These are phyloP conservation scores for Lactarius akahatsu DNA, from an alignment of 768 basidiomycete genomes.

Conservation along the genomic window DNA sequence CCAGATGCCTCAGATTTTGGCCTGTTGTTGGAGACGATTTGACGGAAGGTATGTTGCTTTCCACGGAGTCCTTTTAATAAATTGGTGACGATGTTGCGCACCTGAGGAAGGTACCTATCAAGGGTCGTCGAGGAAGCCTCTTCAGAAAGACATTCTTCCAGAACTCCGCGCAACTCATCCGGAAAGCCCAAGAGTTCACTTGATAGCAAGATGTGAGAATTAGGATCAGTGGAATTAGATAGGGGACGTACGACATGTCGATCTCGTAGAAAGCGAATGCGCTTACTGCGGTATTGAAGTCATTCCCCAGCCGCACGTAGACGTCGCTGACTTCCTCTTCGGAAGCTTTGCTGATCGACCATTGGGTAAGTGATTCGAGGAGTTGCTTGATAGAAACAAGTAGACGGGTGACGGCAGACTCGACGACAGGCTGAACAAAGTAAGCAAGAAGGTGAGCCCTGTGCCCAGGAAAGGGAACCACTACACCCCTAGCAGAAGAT, in stretches of 20 bases:
- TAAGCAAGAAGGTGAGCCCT: not conserved
- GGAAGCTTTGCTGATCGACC: slow-evolving; percentile 70
- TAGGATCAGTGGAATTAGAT: slow-evolving; percentile 9
- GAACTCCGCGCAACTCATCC: slow-evolving; percentile 80
- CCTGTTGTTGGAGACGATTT: slow-evolving; percentile 62
- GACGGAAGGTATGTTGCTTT: slow-evolving; percentile 88
- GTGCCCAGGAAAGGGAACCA: not conserved
- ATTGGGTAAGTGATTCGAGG: slow-evolving; percentile 84
- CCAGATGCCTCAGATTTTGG: slow-evolving; percentile 45
- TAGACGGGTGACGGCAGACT: slow-evolving; percentile 87
- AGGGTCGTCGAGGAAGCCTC: slow-evolving; percentile 84
- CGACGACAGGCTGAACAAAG: slow-evolving; percentile 64
- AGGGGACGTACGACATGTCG: slow-evolving; percentile 69
- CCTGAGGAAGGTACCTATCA: slow-evolving; percentile 84
- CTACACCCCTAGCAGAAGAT: not conserved
- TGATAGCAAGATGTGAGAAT: slow-evolving; percentile 15
- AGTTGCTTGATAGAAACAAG: slow-evolving; percentile 94
- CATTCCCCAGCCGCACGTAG: slow-evolving; percentile 94
- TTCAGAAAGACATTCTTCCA: slow-evolving; percentile 90
- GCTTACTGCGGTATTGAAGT: slow-evolving; percentile 91
- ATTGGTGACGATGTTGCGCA: slow-evolving; percentile 88
- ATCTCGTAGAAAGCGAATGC: slow-evolving; percentile 86
- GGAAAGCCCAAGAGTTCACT: slow-evolving; percentile 90
- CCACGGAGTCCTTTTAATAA: slow-evolving; percentile 90
- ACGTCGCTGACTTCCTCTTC: slow-evolving; percentile 91